Conservation (phyloP, 495 filamentous ascomycete genomes). For the Aspergillus hancockii region DNA sequence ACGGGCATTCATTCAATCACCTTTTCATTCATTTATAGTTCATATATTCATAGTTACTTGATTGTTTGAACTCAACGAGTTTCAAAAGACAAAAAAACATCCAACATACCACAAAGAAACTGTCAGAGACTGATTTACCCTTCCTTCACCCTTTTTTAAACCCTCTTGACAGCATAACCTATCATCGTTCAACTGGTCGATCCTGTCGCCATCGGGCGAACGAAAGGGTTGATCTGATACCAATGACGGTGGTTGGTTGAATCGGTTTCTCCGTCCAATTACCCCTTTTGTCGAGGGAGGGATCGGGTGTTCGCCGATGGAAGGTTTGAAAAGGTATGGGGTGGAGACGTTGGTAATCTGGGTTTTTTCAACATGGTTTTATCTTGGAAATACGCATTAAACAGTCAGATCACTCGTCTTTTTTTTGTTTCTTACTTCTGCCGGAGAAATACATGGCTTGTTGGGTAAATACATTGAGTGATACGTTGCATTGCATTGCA, state of each 20-base stretch:
- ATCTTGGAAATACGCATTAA: not conserved
- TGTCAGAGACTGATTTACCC: no score
- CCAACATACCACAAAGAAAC: no score
- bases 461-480: not conserved
- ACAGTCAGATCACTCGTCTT: not conserved
- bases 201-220: not conserved
- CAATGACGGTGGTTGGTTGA: not conserved
- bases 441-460: not conserved
- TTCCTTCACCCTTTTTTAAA: no score
- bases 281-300: not conserved
- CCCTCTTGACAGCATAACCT: no score
- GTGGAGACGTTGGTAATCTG: not conserved
- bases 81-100: no score
- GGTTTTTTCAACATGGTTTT: not conserved
- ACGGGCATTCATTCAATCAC: not conserved
- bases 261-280: not conserved
- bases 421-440: no score
- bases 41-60: no score
- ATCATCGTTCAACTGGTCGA: not conserved
- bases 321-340: not conserved
- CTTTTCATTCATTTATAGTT: no score
- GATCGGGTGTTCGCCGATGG: not conserved
- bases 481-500: conserved; percentile 1
- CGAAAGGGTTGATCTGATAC: not conserved
- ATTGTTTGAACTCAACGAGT: no score